Evolutionary conservation across 139 green algal genomes (phyloP).

Genomic region (Micractinium conductrix): DNA sequence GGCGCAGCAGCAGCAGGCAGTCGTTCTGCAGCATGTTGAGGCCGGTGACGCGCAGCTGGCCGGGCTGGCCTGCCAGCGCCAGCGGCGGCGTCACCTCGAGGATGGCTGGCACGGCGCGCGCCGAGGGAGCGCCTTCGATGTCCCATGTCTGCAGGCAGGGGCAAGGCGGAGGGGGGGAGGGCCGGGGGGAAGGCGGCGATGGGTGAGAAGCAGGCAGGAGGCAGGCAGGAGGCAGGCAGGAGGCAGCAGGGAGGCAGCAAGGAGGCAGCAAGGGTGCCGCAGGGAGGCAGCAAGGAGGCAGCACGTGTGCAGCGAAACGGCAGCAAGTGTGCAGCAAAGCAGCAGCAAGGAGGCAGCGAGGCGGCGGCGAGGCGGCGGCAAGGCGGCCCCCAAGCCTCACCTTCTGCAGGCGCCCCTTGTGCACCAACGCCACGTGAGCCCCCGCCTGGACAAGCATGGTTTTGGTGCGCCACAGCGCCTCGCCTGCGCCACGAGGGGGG

Average conservation of each 20-base stretch:
- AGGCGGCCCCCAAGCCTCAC: neutral
- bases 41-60: slow-evolving; percentile 19
- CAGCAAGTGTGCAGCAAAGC: neutral
- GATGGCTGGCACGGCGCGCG: slow-evolving; percentile 23
- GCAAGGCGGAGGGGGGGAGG: neutral
- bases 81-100: slow-evolving; percentile 11
- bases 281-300: neutral
- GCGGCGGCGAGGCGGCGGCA: neutral
- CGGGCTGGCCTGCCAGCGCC: slow-evolving; percentile 3
- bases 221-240: neutral
- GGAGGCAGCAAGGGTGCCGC: neutral
- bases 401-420: slow-evolving; percentile 31
- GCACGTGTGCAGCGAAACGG: no score
- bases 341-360: neutral
- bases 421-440: slow-evolving; percentile 44
- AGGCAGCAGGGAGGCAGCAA: neutral
- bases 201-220: neutral
- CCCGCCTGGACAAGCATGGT: slow-evolving; percentile 53
- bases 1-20: slow-evolving; percentile 43
- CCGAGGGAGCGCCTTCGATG: neutral
- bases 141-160: slow-evolving; percentile 25
- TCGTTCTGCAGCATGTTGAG: slow-evolving; percentile 45
- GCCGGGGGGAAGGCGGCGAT: neutral
- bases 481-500: slow-evolving; percentile 34
- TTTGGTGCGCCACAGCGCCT: slow-evolving; percentile 40